Evolutionary conservation across 768 basidiomycete species (phyloP), one percentile per base, ranked within the genome.

Genomic region (Leccinellum luteum): DNA sequence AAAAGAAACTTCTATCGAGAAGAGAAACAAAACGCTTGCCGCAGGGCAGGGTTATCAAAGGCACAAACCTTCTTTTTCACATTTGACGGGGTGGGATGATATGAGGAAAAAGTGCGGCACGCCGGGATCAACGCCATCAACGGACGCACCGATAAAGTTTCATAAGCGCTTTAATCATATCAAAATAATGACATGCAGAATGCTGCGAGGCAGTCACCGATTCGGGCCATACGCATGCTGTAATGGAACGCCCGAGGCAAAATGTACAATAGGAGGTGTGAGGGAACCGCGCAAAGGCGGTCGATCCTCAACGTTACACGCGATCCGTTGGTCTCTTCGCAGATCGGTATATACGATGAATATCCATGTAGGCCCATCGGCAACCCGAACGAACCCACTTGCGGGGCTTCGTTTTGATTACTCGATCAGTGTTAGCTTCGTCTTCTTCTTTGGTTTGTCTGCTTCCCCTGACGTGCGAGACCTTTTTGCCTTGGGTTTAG

Each of bases 111-210:
- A 58, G 61, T 15, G 60, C 44, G 60, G 69, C 61, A 63, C 51
- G 47, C 55, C 55, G 64, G 57, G 51, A 70, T 70, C 59, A 70
- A 66, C 62, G 52, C 67, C 61, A 68, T 66, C 66, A 66, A 66
- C 34, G 59, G 41, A 57, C 58, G 28, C 27, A 43, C 56, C 59
- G 61, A 60, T 70, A 68, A 59, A 57, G 67, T 69, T 70, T 70
- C 68, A 70, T 70, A 69, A 60, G 52, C 60, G 51, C 52, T 52
- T 60, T 57, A 41, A 60, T 70, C 60, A 60, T 68, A 64, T 62
- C 58, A 57, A 43, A 56, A 55, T 52, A 58, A 69, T 60, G 59
- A 63, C 64, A 65, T 58, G 44, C 50, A 60, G 30, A 41, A 68
- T 55, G 56, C 56, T 41, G 52, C 61, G 52, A 63, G 44, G 32